Conservation (phyloP, 2,329 filamentous ascomycete genomes). For the Monosporascus sp. region DNA sequence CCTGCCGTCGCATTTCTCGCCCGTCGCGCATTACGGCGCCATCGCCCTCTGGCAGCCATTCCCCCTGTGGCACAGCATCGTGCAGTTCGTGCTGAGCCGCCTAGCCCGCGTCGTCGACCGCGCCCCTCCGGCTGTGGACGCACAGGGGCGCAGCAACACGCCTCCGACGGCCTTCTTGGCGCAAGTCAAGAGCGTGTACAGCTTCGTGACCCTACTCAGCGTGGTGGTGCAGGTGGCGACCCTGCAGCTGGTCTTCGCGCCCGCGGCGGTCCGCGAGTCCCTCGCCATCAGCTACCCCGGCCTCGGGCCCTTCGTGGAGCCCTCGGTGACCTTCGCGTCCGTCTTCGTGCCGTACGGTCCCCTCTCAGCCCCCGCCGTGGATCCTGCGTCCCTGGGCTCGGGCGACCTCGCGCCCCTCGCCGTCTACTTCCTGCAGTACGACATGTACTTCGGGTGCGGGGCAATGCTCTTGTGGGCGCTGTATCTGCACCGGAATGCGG, state of each 20-base stretch:
- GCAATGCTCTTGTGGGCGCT: neutral
- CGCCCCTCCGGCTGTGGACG: neutral
- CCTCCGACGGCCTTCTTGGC: neutral
- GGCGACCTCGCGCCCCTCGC: neutral
- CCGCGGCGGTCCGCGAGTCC: neutral
- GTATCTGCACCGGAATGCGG: neutral
- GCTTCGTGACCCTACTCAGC: neutral
- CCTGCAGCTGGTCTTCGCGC: neutral
- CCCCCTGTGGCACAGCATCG: neutral
- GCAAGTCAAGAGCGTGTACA: neutral
- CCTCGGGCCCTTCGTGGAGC: neutral
- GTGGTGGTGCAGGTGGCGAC: neutral
- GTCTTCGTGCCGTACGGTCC: neutral
- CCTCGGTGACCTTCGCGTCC: neutral
- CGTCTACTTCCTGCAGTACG: neutral
- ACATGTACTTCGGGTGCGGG: neutral
- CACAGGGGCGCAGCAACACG: neutral
- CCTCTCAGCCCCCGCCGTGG: neutral
- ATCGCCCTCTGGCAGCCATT: neutral
- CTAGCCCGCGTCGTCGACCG: neutral
- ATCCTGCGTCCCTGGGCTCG: neutral
- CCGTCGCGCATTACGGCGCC: neutral
- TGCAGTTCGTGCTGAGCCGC: neutral
- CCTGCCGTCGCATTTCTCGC: neutral
- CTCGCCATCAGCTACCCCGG: neutral